A percentile compares a stretch with the other conserved stretches of the same genome.
phyloP scores from a whole-genome alignment of 305 asterid species.

The Withania somnifera region DNA sequence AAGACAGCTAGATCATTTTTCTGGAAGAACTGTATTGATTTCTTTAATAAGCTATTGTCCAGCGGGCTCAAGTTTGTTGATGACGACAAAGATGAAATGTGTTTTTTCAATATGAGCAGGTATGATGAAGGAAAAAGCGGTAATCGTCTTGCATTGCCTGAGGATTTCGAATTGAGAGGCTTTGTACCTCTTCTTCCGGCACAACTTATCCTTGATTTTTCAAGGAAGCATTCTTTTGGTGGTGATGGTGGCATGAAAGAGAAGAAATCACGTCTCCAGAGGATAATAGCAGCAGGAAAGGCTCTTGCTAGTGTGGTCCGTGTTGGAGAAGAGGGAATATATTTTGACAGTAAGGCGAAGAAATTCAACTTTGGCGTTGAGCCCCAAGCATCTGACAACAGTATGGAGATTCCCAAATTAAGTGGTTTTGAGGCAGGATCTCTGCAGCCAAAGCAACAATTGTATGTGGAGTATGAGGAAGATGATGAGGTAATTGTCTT shows the following conservation, averaged over 20 bases:
- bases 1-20: conserved; percentile 52
- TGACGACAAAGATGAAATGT: conserved; percentile 66
- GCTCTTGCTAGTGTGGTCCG: conserved; percentile 59
- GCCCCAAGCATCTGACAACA: conserved; percentile 44
- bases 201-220: conserved; percentile 80
- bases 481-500: conserved; percentile 91
- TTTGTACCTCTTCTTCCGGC: conserved; percentile 89
- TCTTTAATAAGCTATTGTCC: conserved; percentile 62
- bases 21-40: conserved; percentile 58
- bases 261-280: conserved; percentile 48
- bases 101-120: conserved; percentile 76
- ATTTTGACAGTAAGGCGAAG: conserved; percentile 50
- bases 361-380: conserved; percentile 59
- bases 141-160: conserved; percentile 75
- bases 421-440: conserved; percentile 12
- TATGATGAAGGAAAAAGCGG: conserved; percentile 77
- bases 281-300: conserved; percentile 90
- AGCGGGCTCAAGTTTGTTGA: conserved; percentile 34
- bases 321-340: conserved; percentile 51
- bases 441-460: conserved; percentile 21
- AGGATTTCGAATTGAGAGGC: conserved; percentile 92
- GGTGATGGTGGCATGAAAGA: conserved; percentile 52
- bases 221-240: conserved; percentile 66
- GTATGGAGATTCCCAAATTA: conserved; percentile 23
- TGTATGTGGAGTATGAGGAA: conserved; percentile 46